Evolutionary conservation across 257 asterid genomes (phyloP).

Genomic region (Paraleonurus japonicus): DNA sequence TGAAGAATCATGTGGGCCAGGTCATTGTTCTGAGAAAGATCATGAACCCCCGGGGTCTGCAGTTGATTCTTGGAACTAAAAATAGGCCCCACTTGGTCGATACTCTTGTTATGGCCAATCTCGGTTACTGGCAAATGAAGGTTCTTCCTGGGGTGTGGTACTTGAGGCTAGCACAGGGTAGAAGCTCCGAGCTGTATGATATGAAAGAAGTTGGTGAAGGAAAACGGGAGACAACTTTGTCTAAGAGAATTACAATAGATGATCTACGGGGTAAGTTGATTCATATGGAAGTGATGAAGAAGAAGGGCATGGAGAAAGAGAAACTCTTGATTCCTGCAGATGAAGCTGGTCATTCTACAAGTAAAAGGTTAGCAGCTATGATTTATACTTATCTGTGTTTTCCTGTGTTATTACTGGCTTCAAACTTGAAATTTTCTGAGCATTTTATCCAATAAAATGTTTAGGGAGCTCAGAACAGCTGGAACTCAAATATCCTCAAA

Average conservation of each 20-base stretch:
- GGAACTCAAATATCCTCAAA: constrained; percentile 90
- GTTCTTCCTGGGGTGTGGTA: constrained; percentile 96
- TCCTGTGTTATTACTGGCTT: not conserved
- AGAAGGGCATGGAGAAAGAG: constrained; percentile 89
- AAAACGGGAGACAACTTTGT: constrained; percentile 47
- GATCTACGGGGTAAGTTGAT: constrained; percentile 91
- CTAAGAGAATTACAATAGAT: constrained; percentile 69
- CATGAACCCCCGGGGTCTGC: constrained; percentile 97
- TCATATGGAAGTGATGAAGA: constrained; percentile 83
- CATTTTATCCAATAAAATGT: constrained; percentile 23
- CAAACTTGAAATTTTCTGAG: not conserved
- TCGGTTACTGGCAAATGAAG: constrained; percentile 99
- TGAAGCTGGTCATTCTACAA: constrained; percentile 46
- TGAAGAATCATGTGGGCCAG: constrained; percentile 40
- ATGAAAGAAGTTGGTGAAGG: constrained; percentile 76
- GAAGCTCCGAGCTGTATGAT: constrained; percentile 88
- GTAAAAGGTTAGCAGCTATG: constrained; percentile 39
- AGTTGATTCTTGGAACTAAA: constrained; percentile 91
- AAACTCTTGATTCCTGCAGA: constrained; percentile 69
- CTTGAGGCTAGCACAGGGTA: constrained; percentile 94
- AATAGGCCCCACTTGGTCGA: constrained; percentile 86
- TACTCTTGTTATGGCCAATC: constrained; percentile 98
- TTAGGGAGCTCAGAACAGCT: constrained; percentile 63
- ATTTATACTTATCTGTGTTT: constrained; percentile 1
- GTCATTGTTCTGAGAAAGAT: constrained; percentile 98